Conservation (phyloP, 371 early-diverging fungal species). For the Mucor saturninus region DNA sequence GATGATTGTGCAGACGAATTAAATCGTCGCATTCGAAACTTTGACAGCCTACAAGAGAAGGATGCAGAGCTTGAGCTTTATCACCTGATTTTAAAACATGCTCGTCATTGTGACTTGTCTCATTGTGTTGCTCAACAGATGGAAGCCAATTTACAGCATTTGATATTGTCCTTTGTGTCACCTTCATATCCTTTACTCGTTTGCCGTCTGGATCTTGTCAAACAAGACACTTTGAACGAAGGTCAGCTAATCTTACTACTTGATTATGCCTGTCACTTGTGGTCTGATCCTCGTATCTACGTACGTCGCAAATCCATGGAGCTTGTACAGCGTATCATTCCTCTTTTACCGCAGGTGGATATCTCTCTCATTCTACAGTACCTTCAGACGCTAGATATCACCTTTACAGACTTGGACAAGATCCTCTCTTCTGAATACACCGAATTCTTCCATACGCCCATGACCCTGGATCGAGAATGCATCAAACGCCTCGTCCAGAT, state of each 20-base stretch:
- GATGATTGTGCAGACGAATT: not conserved
- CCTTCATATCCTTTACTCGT: conserved; percentile 10
- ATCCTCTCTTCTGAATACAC: conserved; percentile 21
- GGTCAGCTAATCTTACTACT: not conserved
- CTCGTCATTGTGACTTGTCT: conserved; percentile 1
- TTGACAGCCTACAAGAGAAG: not conserved
- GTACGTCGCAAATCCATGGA: conserved; percentile 23
- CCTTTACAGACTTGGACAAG: not conserved
- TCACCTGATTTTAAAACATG: conserved; percentile 16
- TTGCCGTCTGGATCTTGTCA: conserved; percentile 19
- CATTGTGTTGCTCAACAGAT: not conserved
- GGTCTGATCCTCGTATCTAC: conserved; percentile 14
- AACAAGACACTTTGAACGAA: conserved; percentile 3
- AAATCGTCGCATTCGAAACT: not conserved
- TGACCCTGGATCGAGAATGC: conserved; percentile 9
- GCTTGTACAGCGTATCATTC: conserved; percentile 10
- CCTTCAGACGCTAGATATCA: conserved; percentile 8
- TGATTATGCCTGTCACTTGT: not conserved
- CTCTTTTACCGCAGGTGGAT: not conserved
- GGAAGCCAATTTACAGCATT: not conserved
- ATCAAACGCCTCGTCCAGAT: conserved; percentile 3
- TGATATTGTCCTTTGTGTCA: no score
- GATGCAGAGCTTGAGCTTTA: conserved; percentile 9
- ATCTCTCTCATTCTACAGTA: not conserved
- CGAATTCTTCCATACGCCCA: conserved; percentile 15